phyloP scores from a whole-genome alignment of 441 rosid species.

The Pelargonium cotyledonis region DNA sequence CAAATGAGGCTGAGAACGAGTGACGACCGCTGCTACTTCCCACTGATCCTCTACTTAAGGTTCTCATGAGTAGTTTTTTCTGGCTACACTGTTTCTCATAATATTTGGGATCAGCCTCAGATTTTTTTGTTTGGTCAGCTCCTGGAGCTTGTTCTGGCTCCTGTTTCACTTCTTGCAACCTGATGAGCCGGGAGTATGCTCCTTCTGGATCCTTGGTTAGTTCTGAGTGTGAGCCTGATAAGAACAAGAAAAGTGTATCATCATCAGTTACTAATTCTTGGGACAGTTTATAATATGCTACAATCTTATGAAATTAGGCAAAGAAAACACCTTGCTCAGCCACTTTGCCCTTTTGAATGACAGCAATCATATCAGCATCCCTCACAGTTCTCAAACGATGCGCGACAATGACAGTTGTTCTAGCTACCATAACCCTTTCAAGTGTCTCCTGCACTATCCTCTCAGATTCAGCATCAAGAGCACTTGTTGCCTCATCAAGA shows the following conservation, averaged over 20 bases:
- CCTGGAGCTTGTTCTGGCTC: conserved; percentile 20
- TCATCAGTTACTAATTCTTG: too few species aligned
- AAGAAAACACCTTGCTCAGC: conserved; percentile 50
- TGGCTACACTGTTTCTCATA: background rate
- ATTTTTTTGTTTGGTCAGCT: conserved; percentile 13
- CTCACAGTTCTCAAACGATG: conserved; percentile 64
- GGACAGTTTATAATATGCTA: too few species aligned
- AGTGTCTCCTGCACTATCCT: conserved; percentile 65
- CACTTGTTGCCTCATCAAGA: conserved; percentile 73
- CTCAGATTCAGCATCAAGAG: conserved; percentile 71
- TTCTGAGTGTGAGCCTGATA: conserved; percentile 58
- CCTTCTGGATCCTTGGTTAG: conserved; percentile 51
- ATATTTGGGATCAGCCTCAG: background rate
- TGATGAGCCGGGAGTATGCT: conserved; percentile 48
- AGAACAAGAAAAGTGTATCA: background rate
- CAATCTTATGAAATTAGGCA: too few species aligned
- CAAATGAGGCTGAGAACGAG: conserved; percentile 37
- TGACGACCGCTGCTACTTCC: conserved; percentile 9
- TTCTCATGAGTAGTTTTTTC: background rate
- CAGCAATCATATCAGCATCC: conserved; percentile 59
- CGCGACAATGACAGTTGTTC: conserved; percentile 70
- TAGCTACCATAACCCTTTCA: conserved; percentile 44
- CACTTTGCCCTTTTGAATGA: conserved; percentile 55
- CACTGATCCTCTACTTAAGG: background rate
- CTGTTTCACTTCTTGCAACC: conserved; percentile 29